A percentile compares a stretch with the other conserved stretches of the same genome.
Evolutionary conservation across 805 yeast species (phyloP).

Genomic region (Barnettozyma siamensis): DNA sequence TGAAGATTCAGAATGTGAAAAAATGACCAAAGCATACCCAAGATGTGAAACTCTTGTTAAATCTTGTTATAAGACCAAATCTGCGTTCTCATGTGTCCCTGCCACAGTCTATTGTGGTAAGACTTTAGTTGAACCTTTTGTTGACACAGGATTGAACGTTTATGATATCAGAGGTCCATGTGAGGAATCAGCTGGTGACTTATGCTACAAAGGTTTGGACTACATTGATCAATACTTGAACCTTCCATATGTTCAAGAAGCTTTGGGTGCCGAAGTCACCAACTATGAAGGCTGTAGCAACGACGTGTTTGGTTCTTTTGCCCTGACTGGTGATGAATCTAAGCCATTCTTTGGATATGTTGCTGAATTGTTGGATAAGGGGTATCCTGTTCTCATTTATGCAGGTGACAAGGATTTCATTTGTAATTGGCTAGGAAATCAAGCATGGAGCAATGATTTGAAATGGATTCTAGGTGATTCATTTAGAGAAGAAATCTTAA

Average conservation of each 20-base stretch:
- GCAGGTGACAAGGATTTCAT: conserved; percentile 95
- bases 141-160: conserved; percentile 74
- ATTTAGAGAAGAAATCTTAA: conserved; percentile 38
- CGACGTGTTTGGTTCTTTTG: conserved; percentile 62
- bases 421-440: conserved; percentile 90
- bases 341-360: conserved; percentile 78
- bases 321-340: conserved; percentile 77
- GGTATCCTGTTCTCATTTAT: conserved; percentile 75
- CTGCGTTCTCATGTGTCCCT: conserved; percentile 74
- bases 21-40: conserved; percentile 56
- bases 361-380: conserved; percentile 59
- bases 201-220: conserved; percentile 70
- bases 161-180: conserved; percentile 82
- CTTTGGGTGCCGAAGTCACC: conserved; percentile 82
- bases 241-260: conserved; percentile 59
- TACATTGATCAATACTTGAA: conserved; percentile 74
- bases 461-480: conserved; percentile 55
- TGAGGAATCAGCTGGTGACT: conserved; percentile 53
- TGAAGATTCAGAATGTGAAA: conserved; percentile 60
- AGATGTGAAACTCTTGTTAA: conserved; percentile 59
- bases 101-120: conserved; percentile 77
- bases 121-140: conserved; percentile 61
- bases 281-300: conserved; percentile 61
- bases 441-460: conserved; percentile 70
- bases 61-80: conserved; percentile 57